A percentile compares a stretch with the other conserved stretches of the same genome.
phyloP scores from a whole-genome alignment of 1,139 yeast genomes.

The Spencermartinsiella ligniputridi region DNA sequence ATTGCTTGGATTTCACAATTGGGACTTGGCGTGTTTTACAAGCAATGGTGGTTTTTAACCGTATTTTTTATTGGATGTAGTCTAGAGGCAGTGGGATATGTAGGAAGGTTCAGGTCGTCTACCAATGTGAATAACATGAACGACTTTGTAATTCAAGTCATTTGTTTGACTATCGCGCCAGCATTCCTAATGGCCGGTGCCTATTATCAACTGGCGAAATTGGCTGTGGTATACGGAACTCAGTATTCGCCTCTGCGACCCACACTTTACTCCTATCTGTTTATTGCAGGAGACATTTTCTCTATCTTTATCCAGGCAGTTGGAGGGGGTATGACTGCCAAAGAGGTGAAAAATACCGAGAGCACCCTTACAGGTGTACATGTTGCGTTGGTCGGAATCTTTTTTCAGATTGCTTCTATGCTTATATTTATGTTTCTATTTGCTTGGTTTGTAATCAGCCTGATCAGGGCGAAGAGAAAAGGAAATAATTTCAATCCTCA shows the following conservation, averaged over 20 bases:
- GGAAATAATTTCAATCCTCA: conserved; percentile 35
- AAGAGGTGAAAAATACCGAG: conserved; percentile 39
- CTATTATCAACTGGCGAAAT: conserved; percentile 69
- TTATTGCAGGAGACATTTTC: conserved; percentile 61
- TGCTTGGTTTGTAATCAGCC: conserved; percentile 47
- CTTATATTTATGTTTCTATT: conserved; percentile 55
- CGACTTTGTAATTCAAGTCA: conserved; percentile 60
- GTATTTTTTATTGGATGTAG: conserved; percentile 58
- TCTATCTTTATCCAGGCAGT: conserved; percentile 73
- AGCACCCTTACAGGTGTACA: conserved; percentile 51
- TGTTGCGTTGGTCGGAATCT: conserved; percentile 78
- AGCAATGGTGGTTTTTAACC: conserved; percentile 71
- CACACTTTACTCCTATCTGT: conserved; percentile 67
- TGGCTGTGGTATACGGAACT: conserved; percentile 66
- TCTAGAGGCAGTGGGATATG: conserved; percentile 67
- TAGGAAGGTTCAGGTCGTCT: conserved; percentile 53
- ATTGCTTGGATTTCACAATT: conserved; percentile 41
- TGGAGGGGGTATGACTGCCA: conserved; percentile 78
- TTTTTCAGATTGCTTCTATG: conserved; percentile 75
- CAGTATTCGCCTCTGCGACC: conserved; percentile 62
- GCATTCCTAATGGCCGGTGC: conserved; percentile 88
- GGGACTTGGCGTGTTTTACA: conserved; percentile 41
- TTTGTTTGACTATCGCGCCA: conserved; percentile 75
- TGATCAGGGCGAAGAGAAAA: conserved; percentile 35
- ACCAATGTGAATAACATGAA: conserved; percentile 38